Conservation (phyloP, 768 basidiomycete species). For the Leucogyrophana mollusca region DNA sequence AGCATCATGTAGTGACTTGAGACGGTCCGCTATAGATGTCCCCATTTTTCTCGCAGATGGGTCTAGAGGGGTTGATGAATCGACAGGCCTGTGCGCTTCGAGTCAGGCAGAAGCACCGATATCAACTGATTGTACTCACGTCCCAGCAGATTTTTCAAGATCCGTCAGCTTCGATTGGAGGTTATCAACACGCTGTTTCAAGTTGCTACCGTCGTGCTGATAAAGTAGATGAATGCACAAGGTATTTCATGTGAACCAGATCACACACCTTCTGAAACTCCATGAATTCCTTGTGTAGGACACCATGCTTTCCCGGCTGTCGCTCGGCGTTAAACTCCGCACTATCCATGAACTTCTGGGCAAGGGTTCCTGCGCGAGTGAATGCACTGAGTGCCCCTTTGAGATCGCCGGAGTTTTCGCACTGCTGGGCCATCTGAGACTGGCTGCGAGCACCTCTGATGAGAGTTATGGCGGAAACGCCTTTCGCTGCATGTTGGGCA, state of each 20-base stretch:
- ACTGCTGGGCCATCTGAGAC: conserved; percentile 47
- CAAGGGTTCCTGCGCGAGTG: conserved; percentile 59
- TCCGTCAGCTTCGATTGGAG: conserved; percentile 47
- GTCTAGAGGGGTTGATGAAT: conserved; percentile 5
- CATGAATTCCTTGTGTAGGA: conserved; percentile 59
- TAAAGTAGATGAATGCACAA: conserved; percentile 10
- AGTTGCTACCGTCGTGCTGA: conserved; percentile 38
- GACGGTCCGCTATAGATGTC: conserved; percentile 79
- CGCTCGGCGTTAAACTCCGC: conserved; percentile 54
- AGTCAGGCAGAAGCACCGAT: conserved; percentile 10
- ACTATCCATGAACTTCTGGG: conserved; percentile 58
- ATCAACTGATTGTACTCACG: conserved; percentile 20
- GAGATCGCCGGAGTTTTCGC: conserved; percentile 59
- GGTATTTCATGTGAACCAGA: conserved; percentile 6
- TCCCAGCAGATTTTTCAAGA: conserved; percentile 38
- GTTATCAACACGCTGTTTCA: conserved; percentile 39
- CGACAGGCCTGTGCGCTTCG: too few species aligned
- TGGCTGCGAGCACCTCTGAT: conserved; percentile 64
- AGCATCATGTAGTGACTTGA: conserved; percentile 69
- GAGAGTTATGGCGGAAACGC: conserved; percentile 58
- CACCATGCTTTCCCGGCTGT: conserved; percentile 47
- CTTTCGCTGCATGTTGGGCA: conserved; percentile 52
- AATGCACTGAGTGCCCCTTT: conserved; percentile 58
- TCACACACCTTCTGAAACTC: conserved; percentile 63
- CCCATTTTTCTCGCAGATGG: conserved; percentile 47